phyloP scores from a whole-genome alignment of 352 stramenopile species.

The Globisporangium abappressorium region DNA sequence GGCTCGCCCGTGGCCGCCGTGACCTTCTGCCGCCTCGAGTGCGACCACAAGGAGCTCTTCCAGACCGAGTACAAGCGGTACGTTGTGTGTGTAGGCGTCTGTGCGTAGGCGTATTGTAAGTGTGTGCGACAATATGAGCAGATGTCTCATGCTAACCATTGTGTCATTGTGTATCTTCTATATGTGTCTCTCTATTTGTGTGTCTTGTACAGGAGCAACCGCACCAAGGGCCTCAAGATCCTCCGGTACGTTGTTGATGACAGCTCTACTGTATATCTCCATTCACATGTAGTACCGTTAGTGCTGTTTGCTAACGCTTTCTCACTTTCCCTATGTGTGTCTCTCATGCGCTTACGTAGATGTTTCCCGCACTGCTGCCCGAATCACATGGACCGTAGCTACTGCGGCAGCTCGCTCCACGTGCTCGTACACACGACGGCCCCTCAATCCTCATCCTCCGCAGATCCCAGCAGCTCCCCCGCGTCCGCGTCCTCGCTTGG shows the following conservation, averaged over 20 bases:
- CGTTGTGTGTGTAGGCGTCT: constrained; percentile 9
- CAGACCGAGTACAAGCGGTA: constrained; percentile 61
- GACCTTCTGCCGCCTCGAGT: constrained; percentile 58
- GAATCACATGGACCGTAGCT: constrained; percentile 33
- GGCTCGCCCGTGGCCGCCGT: constrained; percentile 25
- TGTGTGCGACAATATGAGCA: not conserved
- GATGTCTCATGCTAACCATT: not conserved
- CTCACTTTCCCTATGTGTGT: not conserved
- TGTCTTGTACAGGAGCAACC: constrained; percentile 41
- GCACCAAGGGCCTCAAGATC: constrained; percentile 74
- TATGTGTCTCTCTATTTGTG: not conserved
- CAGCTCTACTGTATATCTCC: not conserved
- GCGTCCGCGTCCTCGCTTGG: constrained; percentile 3
- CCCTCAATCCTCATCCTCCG: not conserved
- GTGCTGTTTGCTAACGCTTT: constrained; percentile 1
- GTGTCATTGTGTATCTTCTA: not conserved
- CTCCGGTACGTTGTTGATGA: constrained; percentile 26
- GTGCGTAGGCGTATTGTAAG: not conserved
- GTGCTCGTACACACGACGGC: constrained; percentile 18
- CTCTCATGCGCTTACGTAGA: not conserved
- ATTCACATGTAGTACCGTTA: not conserved
- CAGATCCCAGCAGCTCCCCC: too few relatives aligned
- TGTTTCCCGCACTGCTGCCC: constrained; percentile 45
- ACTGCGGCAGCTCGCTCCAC: constrained; percentile 30
- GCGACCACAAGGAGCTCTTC: constrained; percentile 65